A percentile compares a stretch with the other conserved stretches of the same genome.
Evolutionary conservation across 352 stramenopile genomes (phyloP).

Genomic region (Pythium utonaiense): DNA sequence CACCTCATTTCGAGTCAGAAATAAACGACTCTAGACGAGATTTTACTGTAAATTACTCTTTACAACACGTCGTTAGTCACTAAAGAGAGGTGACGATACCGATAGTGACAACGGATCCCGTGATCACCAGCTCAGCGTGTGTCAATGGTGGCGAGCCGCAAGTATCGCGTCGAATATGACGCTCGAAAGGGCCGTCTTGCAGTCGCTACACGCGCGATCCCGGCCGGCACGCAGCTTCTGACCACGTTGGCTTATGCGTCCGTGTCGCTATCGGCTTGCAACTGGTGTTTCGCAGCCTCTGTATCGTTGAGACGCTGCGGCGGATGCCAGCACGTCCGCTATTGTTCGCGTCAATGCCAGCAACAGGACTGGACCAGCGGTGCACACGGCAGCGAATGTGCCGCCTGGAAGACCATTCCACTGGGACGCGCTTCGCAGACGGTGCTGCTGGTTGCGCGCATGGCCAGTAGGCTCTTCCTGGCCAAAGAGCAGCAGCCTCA

Average conservation of each 20-base stretch:
- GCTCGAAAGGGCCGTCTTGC: constrained; percentile 43
- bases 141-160: not conserved
- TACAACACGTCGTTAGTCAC: not conserved
- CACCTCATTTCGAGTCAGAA: not conserved
- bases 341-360: constrained; percentile 68
- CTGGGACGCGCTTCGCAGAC: constrained; percentile 28
- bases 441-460: constrained; percentile 49
- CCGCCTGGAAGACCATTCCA: constrained; percentile 38
- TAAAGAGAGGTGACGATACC: not conserved
- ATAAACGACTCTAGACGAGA: not conserved
- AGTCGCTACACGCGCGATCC: constrained; percentile 31
- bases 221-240: constrained; percentile 33
- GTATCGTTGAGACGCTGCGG: constrained; percentile 38
- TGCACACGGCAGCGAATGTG: constrained; percentile 48
- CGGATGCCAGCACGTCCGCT: constrained; percentile 54
- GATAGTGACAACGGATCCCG: not conserved
- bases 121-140: not conserved
- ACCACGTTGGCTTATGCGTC: constrained; percentile 24
- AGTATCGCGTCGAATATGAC: constrained; percentile 21
- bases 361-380: constrained; percentile 46
- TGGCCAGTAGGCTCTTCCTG: constrained; percentile 37
- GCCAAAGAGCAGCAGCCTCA: not conserved
- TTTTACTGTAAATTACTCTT: not conserved
- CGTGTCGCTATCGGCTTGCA: constrained; percentile 39
- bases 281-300: constrained; percentile 42